A percentile compares a stretch with the other conserved stretches of the same genome.
phyloP scores from a whole-genome alignment of 345 rosid genomes.

The Erysimum cheiranthoides region DNA sequence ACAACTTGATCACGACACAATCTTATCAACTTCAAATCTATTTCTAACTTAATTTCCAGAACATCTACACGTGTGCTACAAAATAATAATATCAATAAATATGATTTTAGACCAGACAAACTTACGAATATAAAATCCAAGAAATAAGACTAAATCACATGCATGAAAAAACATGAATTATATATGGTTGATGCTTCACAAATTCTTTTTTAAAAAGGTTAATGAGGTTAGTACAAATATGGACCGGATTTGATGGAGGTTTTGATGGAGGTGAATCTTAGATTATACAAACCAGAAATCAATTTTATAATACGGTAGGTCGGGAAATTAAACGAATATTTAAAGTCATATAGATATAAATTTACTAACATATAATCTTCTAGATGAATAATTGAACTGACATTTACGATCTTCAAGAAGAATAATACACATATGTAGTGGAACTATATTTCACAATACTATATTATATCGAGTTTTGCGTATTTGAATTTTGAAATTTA shows the following conservation, averaged over 20 bases:
- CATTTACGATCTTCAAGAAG: constrained; percentile 29
- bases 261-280: constrained; percentile 29
- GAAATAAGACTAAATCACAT: constrained; percentile 32
- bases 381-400: constrained; percentile 45
- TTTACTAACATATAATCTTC: constrained; percentile 34
- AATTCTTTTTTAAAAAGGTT: not conserved
- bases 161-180: constrained; percentile 19
- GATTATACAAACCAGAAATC: constrained; percentile 1
- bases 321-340: constrained; percentile 17
- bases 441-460: not conserved
- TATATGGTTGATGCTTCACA: not conserved
- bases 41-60: constrained; percentile 20
- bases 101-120: constrained; percentile 12
- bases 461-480: not conserved
- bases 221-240: constrained; percentile 6
- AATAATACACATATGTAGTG: constrained; percentile 30
- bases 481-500: constrained; percentile 42
- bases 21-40: constrained; percentile 29
- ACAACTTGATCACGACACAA: constrained; percentile 25
- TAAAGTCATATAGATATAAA: constrained; percentile 5
- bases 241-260: constrained; percentile 37
- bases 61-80: constrained; percentile 40
- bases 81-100: constrained; percentile 1
- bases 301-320: constrained; percentile 24
- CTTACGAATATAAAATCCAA: constrained; percentile 15